Base-by-base conservation (phyloP, 768 basidiomycete genomes). In the Boletus patriciae region DNA sequence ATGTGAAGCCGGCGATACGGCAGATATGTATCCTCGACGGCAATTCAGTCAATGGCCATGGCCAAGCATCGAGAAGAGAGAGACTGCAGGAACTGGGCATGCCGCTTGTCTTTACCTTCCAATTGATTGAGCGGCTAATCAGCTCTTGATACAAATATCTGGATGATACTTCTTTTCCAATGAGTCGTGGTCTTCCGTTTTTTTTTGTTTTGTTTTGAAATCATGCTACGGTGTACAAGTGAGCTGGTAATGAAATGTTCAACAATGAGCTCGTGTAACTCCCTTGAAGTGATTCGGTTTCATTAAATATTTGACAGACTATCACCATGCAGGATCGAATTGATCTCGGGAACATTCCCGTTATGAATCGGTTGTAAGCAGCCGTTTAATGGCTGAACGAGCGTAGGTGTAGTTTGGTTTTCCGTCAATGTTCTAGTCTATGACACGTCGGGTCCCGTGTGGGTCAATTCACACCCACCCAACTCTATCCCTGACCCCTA, bases 111-210 rank as follows among this genome's bases (percentile, higher is more conserved):
- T 66, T 66, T 57, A 66, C 31, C 27, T 45, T 63, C 59, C 66
- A 61, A 81, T 71, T 72, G 83, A 76, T 77, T 66, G 73, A 67
- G 77, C 77, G 86, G 84, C 78, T 82, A 88, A 88, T 88, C 86
- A 86, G 85, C 74, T 78, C 76, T 75, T 80, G 83, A 70, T 73
- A 86, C 81, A 70, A 54, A 38, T 37, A 21, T 46, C 16, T 40
- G 34, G 33, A 59, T 58, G 6, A 16, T 55, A 16, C 25, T 11
- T 25, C 41, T 23, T 45, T 47, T 23, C 31, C 15, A 18, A 18
- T 46, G 6, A n/a, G n/a, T 59, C 31, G 11, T 3, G 10, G 31
- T 31, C 41, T 42, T 40, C 18, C 2, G 3, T 38, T 15, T 42
- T 23, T n/a, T n/a, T n/a, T n/a, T n/a, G n/a, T n/a, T n/a, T n/a